phyloP scores from a whole-genome alignment of 371 early-diverging fungal genomes.

The Cokeromyces recurvatus region DNA sequence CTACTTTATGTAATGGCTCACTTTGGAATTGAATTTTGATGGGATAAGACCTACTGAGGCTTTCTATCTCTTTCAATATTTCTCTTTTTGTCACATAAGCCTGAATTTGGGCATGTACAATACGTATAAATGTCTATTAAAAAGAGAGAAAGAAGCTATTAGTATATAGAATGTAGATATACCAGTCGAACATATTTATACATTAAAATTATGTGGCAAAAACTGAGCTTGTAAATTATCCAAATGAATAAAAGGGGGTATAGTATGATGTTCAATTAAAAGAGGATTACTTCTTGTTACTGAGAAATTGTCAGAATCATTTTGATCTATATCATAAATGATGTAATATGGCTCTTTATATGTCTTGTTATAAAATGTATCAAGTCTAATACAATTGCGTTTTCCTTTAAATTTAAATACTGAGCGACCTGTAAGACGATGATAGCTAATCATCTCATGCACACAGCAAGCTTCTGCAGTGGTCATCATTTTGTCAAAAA shows the following conservation, averaged over 20 bases:
- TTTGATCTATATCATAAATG: slow-evolving; percentile 8
- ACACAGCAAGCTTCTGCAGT: slow-evolving; percentile 20
- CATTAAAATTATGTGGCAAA: slow-evolving; percentile 23
- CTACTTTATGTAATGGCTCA: background rate
- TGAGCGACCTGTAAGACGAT: slow-evolving; percentile 29
- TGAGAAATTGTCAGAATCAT: background rate
- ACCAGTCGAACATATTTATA: slow-evolving; percentile 7
- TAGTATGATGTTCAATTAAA: slow-evolving; percentile 20
- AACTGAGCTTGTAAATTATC: slow-evolving; percentile 13
- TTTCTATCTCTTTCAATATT: slow-evolving; percentile 18
- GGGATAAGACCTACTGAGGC: background rate
- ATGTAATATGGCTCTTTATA: slow-evolving; percentile 38
- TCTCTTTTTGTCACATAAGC: slow-evolving; percentile 38
- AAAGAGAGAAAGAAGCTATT: background rate
- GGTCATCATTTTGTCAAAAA: slow-evolving; percentile 25
- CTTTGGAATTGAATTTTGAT: background rate
- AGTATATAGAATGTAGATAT: background rate
- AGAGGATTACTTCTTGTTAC: background rate
- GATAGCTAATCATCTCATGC: slow-evolving; percentile 32
- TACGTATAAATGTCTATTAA: slow-evolving; percentile 29
- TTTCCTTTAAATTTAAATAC: slow-evolving; percentile 22
- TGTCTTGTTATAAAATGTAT: slow-evolving; percentile 35
- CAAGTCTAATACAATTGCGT: slow-evolving; percentile 29
- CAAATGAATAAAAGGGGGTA: slow-evolving; percentile 34
- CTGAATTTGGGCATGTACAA: slow-evolving; percentile 31